Evolutionary conservation across 441 rosid genomes (phyloP), one percentile per base, ranked within the genome.

Genomic region (Syzygium syzygioides): DNA sequence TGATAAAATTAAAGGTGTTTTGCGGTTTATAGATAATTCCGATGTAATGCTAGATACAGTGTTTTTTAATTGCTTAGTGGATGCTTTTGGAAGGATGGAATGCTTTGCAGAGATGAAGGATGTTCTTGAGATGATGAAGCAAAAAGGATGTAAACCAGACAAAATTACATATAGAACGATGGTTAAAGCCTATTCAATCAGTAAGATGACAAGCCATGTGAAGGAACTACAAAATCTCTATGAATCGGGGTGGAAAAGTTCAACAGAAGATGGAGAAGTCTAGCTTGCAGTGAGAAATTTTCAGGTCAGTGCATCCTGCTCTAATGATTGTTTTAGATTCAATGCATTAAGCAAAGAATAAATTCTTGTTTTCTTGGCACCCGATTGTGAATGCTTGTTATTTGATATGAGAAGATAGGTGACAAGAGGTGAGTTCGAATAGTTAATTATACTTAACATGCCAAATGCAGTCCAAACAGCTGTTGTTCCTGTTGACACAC

Each of bases 31-130:
- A 15, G 98, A 97, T 87, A 96, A 97, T 87, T 95, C 98, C 0
- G 98, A 96, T 87, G 89, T 96, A 87, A 94, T 89, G 85, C 87
- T 97, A 87, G 99, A 97, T 89, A 92, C 91, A 4, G 97, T 94
- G 89, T 97, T 97, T 90, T 96, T 96, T 89, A 97, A 97, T 90
- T 97, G 99, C 86, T 90, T 97, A 92, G 95, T 96, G 28, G 98
- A 96, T 92, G 98, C 97, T 14, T 96, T 95, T 84, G 99, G 99
- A 87, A 97, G 94, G 90, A 87, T 96, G 97, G 96, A 91, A 23
- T 90, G 94, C 92, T 95, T 97, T 89, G 96, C 91, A 25, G 98
- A 97, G 93, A 97, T 97, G 99, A 96, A 96, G 88, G 97, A 93
- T 50, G 99, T 95, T 89, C 95, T 96, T 37, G 94, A 91, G 90